A percentile compares a stretch with the other conserved stretches of the same genome.
Evolutionary conservation across 805 yeast genomes (phyloP).

Genomic region (Brettanomyces naardenensis): DNA sequence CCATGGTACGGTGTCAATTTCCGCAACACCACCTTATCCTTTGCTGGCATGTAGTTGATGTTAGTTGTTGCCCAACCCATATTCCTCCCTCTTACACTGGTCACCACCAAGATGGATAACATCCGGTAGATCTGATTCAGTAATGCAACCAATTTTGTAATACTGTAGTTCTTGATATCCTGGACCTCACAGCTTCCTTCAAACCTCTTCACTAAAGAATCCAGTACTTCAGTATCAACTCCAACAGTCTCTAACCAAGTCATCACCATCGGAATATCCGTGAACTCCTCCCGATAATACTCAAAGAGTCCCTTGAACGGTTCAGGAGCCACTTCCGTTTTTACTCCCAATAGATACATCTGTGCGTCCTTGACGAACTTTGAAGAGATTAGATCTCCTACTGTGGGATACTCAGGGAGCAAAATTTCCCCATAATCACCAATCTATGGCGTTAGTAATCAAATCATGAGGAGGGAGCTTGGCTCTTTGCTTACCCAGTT

Average conservation of each 20-base stretch:
- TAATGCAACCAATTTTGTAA: neutral
- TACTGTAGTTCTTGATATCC: neutral
- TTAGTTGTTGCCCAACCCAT: conserved; percentile 24
- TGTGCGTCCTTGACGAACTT: conserved; percentile 1
- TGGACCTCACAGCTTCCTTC: neutral
- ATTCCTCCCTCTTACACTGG: conserved; percentile 18
- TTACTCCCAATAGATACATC: neutral
- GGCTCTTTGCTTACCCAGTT: conserved; percentile 15
- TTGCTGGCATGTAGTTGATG: conserved; percentile 15
- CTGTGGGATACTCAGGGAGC: conserved; percentile 6
- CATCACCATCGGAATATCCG: neutral
- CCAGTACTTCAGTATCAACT: neutral
- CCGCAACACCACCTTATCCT: conserved; percentile 13
- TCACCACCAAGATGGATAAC: conserved; percentile 16
- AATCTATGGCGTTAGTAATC: conserved; percentile 7
- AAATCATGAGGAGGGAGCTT: neutral
- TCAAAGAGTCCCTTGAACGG: neutral
- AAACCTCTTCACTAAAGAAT: neutral
- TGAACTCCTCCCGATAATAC: neutral
- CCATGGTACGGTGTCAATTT: conserved; percentile 12
- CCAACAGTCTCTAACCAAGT: neutral
- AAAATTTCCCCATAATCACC: conserved; percentile 15
- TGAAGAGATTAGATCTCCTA: neutral
- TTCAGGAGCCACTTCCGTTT: neutral
- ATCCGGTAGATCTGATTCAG: conserved; percentile 16